These are phyloP conservation scores for Zygnema circumcarinatum DNA, from an alignment of 139 green algal species.

Conservation along the genomic window DNA sequence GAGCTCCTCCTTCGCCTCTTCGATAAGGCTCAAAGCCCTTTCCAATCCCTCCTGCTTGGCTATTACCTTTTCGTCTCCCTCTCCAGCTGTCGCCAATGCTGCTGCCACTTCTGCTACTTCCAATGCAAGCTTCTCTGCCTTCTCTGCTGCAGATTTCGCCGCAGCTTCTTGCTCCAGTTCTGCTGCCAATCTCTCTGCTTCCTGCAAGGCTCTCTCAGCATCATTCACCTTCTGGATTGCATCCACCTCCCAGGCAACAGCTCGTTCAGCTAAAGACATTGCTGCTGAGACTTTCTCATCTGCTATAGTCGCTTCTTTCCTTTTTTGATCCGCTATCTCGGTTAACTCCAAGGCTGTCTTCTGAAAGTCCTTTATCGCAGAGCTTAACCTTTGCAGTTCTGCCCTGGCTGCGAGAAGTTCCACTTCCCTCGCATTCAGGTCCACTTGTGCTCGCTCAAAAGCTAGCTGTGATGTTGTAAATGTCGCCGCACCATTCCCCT, in stretches of 20 bases:
- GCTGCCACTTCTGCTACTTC: conserved; percentile 1
- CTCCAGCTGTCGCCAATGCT: not conserved
- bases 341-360: conserved; percentile 29
- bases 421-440: conserved; percentile 11
- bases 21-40: not conserved
- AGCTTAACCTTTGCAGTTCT: not conserved
- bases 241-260: conserved; percentile 47
- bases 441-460: conserved; percentile 14
- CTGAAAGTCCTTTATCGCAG: not conserved
- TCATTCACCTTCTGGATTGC: conserved; percentile 30
- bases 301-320: conserved; percentile 22
- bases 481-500: not conserved
- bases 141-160: not conserved
- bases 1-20: conserved; percentile 1
- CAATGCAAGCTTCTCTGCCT: not conserved
- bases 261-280: conserved; percentile 40
- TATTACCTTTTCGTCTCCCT: not conserved
- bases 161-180: not conserved
- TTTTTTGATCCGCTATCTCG: conserved; percentile 21
- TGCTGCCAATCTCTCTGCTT: conserved; percentile 26
- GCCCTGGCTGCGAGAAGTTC: not conserved
- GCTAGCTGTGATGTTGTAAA: not conserved
- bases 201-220: conserved; percentile 38
- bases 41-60: not conserved
- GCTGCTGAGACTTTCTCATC: conserved; percentile 34